Evolutionary conservation across 2,329 filamentous ascomycete genomes (phyloP).

Genomic region (Trichothecium roseum): DNA sequence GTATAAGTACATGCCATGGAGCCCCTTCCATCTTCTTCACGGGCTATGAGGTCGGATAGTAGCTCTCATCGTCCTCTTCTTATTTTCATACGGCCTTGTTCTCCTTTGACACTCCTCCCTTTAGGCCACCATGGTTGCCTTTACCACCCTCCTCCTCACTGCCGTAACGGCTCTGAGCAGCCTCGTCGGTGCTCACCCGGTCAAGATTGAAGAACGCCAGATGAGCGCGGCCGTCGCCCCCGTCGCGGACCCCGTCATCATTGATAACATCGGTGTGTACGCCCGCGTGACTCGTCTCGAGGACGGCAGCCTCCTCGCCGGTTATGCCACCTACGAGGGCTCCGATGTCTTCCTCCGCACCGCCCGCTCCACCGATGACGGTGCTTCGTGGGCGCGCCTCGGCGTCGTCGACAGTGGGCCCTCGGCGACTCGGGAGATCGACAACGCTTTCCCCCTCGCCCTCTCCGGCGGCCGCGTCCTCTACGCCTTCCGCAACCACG

Average conservation of each 20-base stretch:
- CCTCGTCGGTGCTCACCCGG: neutral
- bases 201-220: neutral
- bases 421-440: conserved; percentile 13
- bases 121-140: neutral
- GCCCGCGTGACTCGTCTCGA: conserved; percentile 16
- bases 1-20: no score
- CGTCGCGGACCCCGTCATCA: conserved; percentile 11
- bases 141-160: neutral
- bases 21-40: no score
- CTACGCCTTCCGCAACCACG: conserved; percentile 25
- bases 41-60: no score
- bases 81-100: no score
- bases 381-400: conserved; percentile 14
- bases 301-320: conserved; percentile 15
- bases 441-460: conserved; percentile 21
- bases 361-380: conserved; percentile 15
- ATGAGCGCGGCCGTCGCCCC: neutral
- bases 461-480: conserved; percentile 24
- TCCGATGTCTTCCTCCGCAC: conserved; percentile 13
- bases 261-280: conserved; percentile 17
- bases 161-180: neutral
- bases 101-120: no score
- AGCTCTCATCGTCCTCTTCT: no score
- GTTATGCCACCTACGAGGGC: conserved; percentile 16
- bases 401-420: conserved; percentile 11